A percentile compares a stretch with the other conserved stretches of the same genome.
Evolutionary conservation across 805 yeast species (phyloP).

Genomic region (Metschnikowia proteae): DNA sequence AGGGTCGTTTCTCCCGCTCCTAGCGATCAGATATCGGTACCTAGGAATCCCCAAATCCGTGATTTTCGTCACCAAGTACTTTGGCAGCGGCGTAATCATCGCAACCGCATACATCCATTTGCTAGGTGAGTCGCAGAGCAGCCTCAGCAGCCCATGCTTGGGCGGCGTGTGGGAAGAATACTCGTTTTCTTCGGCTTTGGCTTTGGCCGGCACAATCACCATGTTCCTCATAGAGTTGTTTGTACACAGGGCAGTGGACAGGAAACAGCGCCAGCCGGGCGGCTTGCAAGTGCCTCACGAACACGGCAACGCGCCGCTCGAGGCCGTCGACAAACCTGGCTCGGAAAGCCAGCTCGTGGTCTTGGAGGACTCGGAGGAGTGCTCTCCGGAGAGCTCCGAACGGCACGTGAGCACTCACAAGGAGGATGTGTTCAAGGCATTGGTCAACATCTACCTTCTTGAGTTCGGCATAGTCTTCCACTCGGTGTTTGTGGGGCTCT

Average conservation of each 20-base stretch:
- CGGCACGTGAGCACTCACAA: neutral
- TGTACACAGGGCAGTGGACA: conserved; percentile 10
- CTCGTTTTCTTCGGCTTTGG: conserved; percentile 33
- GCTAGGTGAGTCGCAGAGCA: conserved; percentile 28
- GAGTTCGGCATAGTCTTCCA: conserved; percentile 35
- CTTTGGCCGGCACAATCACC: conserved; percentile 27
- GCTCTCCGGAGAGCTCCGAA: neutral
- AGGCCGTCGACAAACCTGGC: neutral
- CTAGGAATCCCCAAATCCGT: conserved; percentile 24
- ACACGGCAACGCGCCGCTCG: neutral
- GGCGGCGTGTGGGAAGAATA: conserved; percentile 26
- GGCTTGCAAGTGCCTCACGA: neutral
- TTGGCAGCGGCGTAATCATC: conserved; percentile 36
- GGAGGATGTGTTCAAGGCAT: conserved; percentile 11
- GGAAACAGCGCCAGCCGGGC: conserved; percentile 3
- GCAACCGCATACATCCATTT: conserved; percentile 37
- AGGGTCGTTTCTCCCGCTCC: conserved; percentile 30
- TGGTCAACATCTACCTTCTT: conserved; percentile 18
- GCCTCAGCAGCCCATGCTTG: conserved; percentile 27
- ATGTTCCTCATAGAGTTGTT: conserved; percentile 30
- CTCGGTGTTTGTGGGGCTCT: conserved; percentile 31
- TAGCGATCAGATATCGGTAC: conserved; percentile 20
- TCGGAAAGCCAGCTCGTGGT: neutral
- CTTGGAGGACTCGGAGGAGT: neutral
- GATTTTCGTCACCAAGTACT: conserved; percentile 27